Percentiles rank a stretch among this genome's conserved stretches.
Evolutionary conservation across 2,329 filamentous ascomycete species (phyloP).

Genomic region (Diaporthe caulivora): DNA sequence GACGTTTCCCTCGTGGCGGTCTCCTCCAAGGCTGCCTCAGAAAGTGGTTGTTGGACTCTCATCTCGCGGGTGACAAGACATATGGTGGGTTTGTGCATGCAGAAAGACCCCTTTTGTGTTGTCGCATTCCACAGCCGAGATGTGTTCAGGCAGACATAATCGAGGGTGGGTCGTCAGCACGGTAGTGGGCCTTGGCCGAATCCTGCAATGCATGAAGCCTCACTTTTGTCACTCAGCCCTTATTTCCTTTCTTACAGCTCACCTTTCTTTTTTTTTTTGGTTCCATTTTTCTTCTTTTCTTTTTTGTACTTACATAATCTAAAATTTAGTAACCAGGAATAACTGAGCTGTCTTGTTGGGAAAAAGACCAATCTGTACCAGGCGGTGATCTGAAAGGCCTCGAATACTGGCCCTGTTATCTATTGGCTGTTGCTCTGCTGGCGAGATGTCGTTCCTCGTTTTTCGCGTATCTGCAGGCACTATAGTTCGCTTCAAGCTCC

Average conservation of each 20-base stretch:
- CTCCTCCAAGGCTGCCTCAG: neutral
- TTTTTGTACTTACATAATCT: too few relatives aligned
- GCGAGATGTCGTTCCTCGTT: too few relatives aligned
- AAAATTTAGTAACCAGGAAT: too few relatives aligned
- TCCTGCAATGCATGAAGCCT: neutral
- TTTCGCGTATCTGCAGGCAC: too few relatives aligned
- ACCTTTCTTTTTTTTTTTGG: neutral
- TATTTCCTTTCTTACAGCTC: neutral
- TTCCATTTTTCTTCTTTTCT: too few relatives aligned
- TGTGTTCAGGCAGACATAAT: neutral
- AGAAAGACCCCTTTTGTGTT: neutral
- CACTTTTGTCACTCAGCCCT: neutral
- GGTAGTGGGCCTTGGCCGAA: neutral
- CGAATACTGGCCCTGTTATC: too few relatives aligned
- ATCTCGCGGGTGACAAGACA: neutral
- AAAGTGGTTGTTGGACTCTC: neutral
- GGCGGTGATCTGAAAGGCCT: too few relatives aligned
- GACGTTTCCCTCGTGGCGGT: neutral
- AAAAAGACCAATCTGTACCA: too few relatives aligned
- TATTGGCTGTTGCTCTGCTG: too few relatives aligned
- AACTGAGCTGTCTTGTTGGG: too few relatives aligned
- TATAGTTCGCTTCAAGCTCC: too few relatives aligned
- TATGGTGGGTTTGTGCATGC: neutral
- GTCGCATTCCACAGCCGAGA: neutral
- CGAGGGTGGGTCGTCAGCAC: constrained; percentile 7